These are phyloP conservation scores for Penicillium samsonianum DNA, from an alignment of 495 filamentous ascomycete genomes.

Conservation along the genomic window DNA sequence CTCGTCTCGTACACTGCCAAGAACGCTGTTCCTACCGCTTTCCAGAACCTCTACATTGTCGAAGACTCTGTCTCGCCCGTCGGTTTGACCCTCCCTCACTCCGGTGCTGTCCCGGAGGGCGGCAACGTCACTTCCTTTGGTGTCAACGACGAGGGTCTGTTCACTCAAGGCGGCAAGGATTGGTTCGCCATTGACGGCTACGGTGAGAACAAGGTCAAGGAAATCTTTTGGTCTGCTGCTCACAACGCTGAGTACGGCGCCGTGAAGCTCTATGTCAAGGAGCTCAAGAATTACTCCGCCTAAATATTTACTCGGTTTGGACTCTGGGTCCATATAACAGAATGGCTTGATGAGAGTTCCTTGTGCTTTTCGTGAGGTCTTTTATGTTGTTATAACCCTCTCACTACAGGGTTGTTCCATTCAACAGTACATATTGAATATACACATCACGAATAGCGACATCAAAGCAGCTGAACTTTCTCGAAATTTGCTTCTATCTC, in stretches of 20 bases:
- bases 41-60: constrained; percentile 36
- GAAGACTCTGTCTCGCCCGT: constrained; percentile 26
- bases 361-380: not conserved
- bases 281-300: constrained; percentile 24
- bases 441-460: not conserved
- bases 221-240: constrained; percentile 33
- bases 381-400: not conserved
- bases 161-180: constrained; percentile 30
- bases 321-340: not conserved
- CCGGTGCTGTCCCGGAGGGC: constrained; percentile 29
- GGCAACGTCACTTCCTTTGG: constrained; percentile 31
- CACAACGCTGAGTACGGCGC: constrained; percentile 25
- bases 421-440: not conserved
- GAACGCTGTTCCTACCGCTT: constrained; percentile 28
- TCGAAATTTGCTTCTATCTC: not conserved
- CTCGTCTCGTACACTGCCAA: constrained; percentile 31
- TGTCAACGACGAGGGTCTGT: constrained; percentile 31
- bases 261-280: constrained; percentile 35
- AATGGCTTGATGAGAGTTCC: not conserved
- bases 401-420: not conserved
- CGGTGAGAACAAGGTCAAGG: constrained; percentile 21
- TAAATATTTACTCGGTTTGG: not conserved
- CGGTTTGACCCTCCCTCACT: constrained; percentile 36
- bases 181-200: constrained; percentile 34
- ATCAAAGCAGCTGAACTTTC: not conserved